Percentiles rank a stretch among this genome's conserved stretches.
Conservation (phyloP, 225 moss, liverwort and hornwort genomes). For the Sphagnum contortum region DNA sequence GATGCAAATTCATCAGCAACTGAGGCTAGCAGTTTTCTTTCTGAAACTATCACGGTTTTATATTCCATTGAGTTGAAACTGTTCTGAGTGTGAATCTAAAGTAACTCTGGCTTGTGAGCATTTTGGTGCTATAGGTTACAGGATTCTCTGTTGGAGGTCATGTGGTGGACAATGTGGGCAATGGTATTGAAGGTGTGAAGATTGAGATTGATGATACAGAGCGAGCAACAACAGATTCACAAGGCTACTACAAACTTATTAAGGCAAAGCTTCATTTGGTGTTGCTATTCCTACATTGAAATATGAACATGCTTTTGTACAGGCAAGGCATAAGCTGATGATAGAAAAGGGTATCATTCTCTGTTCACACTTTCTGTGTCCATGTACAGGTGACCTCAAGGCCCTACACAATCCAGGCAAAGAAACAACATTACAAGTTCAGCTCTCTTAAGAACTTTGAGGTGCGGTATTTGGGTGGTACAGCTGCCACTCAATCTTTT, state of each 20-base stretch:
- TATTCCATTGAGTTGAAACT: too few species aligned
- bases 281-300: too few species aligned
- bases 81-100: too few species aligned
- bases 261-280: conserved; percentile 29
- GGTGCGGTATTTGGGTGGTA: conserved; percentile 21
- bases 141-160: conserved; percentile 89
- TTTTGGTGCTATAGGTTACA: conserved; percentile 48
- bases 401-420: conserved; percentile 55
- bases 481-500: too few species aligned
- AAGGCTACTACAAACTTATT: conserved; percentile 81
- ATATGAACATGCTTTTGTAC: too few species aligned
- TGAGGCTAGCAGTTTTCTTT: not conserved
- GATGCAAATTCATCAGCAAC: not conserved
- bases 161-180: conserved; percentile 54
- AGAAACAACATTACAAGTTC: conserved; percentile 59
- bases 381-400: conserved; percentile 49
- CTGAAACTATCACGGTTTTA: not conserved
- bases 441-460: conserved; percentile 57
- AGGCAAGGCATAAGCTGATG: too few species aligned
- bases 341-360: too few species aligned
- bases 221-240: conserved; percentile 55
- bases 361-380: too few species aligned
- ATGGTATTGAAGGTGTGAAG: conserved; percentile 66
- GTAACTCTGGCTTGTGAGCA: not conserved
- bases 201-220: conserved; percentile 54